Conservation (phyloP, 2,329 filamentous ascomycete genomes). For the Chrysoporthe austroafricana region DNA sequence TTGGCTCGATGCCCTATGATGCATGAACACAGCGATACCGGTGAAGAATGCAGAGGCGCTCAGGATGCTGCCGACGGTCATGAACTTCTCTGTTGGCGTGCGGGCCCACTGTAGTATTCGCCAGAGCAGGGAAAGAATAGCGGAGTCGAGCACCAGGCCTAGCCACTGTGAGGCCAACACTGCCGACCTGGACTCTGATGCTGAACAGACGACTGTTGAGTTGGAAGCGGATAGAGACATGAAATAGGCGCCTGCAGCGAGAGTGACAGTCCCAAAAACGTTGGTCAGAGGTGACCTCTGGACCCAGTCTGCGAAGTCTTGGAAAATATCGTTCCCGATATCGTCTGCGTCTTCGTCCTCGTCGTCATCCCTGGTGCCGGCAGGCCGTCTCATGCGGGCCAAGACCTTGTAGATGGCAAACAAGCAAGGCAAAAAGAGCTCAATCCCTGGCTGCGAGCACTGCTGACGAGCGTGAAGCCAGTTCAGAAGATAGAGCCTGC, state of each 20-base stretch:
- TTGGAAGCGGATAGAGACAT: conserved; percentile 42
- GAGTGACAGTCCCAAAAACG: conserved; percentile 42
- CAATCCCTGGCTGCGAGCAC: conserved; percentile 54
- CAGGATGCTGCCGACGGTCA: conserved; percentile 48
- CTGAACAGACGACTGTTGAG: conserved; percentile 59
- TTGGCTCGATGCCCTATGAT: conserved; percentile 15
- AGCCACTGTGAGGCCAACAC: conserved; percentile 48
- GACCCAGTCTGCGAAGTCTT: conserved; percentile 54
- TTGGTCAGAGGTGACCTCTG: conserved; percentile 45
- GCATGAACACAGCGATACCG: conserved; percentile 42
- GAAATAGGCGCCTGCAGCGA: conserved; percentile 49
- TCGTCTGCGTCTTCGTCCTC: conserved; percentile 48
- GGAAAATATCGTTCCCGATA: conserved; percentile 48
- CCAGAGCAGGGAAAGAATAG: conserved; percentile 54
- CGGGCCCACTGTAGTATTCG: conserved; percentile 55
- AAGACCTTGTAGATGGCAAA: conserved; percentile 51
- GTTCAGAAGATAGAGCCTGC: conserved; percentile 54
- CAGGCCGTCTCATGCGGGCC: conserved; percentile 36
- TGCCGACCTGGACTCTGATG: conserved; percentile 43
- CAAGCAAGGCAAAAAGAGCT: conserved; percentile 54
- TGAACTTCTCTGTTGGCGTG: conserved; percentile 52
- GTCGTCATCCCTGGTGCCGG: conserved; percentile 31
- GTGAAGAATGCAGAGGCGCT: conserved; percentile 45
- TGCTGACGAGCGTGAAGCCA: conserved; percentile 51
- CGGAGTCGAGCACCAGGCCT: conserved; percentile 51